These are phyloP conservation scores for Isatis tinctoria DNA, from an alignment of 345 rosid genomes.

Conservation along the genomic window DNA sequence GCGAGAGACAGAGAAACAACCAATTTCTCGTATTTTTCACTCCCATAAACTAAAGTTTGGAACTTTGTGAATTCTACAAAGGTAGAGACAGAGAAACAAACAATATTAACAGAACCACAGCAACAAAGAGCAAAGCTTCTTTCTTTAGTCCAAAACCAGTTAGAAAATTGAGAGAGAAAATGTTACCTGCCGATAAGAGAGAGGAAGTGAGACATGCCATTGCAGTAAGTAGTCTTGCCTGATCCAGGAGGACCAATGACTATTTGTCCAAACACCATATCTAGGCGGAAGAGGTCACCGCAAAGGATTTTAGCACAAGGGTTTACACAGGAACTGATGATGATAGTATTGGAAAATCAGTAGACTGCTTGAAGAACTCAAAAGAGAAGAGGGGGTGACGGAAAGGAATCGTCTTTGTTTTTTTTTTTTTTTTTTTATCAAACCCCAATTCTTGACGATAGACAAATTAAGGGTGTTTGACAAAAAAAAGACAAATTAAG, in stretches of 20 bases:
- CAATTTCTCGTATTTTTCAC: neutral
- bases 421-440: neutral
- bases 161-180: neutral
- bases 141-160: too few species aligned
- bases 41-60: neutral
- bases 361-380: neutral
- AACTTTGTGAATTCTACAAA: neutral
- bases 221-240: constrained; percentile 97
- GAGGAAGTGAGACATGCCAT: constrained; percentile 97
- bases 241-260: constrained; percentile 97
- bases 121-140: too few species aligned
- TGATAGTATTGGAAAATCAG: neutral
- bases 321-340: neutral
- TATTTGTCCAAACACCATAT: constrained; percentile 87
- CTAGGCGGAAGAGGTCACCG: neutral
- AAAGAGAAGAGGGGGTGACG: neutral
- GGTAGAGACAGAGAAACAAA: neutral
- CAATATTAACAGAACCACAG: neutral
- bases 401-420: neutral
- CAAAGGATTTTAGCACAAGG: neutral
- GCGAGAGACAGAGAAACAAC: neutral
- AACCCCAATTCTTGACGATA: neutral
- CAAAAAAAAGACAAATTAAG: neutral
- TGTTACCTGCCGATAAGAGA: constrained; percentile 73
- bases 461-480: neutral